Conservation (phyloP, 2,329 filamentous ascomycete species). For the Trichocomaceae sp. region DNA sequence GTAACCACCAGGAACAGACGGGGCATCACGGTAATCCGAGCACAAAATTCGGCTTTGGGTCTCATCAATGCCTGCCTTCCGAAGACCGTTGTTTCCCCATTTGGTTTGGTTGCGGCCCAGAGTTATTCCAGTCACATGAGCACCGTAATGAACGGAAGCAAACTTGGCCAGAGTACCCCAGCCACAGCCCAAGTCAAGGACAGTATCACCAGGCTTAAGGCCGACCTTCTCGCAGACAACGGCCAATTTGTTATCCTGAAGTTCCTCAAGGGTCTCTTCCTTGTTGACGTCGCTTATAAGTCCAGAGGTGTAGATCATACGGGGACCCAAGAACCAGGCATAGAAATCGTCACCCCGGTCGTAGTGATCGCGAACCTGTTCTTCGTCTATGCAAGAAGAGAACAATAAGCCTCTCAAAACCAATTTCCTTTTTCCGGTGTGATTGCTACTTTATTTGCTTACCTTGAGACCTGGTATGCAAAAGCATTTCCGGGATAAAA, state of each 20-base stretch:
- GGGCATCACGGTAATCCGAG: conserved; percentile 95
- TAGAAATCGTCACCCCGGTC: conserved; percentile 98
- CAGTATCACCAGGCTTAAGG: conserved; percentile 68
- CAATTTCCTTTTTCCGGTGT: background rate
- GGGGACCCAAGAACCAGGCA: conserved; percentile 93
- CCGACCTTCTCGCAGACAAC: conserved; percentile 94
- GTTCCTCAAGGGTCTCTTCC: conserved; percentile 87
- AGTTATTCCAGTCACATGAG: conserved; percentile 79
- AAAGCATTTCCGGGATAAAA: conserved; percentile 82
- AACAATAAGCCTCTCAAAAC: background rate
- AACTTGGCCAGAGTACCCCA: conserved; percentile 96
- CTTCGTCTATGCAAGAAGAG: conserved; percentile 61
- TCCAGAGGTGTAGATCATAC: conserved; percentile 98
- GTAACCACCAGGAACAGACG: conserved; percentile 69
- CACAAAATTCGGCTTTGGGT: conserved; percentile 87
- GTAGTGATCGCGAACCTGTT: conserved; percentile 96
- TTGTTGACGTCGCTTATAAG: conserved; percentile 79
- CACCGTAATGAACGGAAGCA: conserved; percentile 86
- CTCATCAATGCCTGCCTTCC: conserved; percentile 73
- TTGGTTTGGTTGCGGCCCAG: conserved; percentile 93
- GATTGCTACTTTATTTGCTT: conserved; percentile 21
- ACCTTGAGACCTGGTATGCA: conserved; percentile 88
- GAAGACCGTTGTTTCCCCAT: conserved; percentile 88
- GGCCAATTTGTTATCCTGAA: conserved; percentile 96
- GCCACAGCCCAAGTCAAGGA: conserved; percentile 95